Evolutionary conservation across 257 asterid species (phyloP), one percentile per base, ranked within the genome.

Genomic region (Sherardia arvensis): DNA sequence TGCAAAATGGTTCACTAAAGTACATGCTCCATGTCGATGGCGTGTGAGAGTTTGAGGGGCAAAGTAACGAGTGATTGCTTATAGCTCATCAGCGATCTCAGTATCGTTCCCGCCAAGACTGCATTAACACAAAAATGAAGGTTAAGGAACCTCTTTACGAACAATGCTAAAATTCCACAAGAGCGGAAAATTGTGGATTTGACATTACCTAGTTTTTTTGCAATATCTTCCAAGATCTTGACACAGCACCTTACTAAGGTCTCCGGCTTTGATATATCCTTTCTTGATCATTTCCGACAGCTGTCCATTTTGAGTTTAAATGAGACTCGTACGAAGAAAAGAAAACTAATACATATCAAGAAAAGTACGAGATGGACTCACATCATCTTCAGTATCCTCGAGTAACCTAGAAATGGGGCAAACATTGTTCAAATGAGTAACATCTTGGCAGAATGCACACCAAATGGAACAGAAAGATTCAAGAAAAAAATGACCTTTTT

Each of bases 381-480:
- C 96, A 87, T 84, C 90, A 79, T 88, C 98, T 88, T 91, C 98
- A 67, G 86, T 84, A 73, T 86, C 92, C 76, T 91, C 98, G 1
- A 91, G 96, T 79, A 91, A 84, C 88, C 98, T 91, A 69, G 59
- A 47, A 47, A 69, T 15, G 48, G 6, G 65, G 66, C 17, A 59
- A 69, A 71, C 4, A 51, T 21, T 36, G 60, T 70, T 6, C 28
- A 43, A 34, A 53, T 22, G 66, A 58, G 27, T 28, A 38, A 49
- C 43, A 53, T 26, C 33, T n/a, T 25, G 4, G 22, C 48, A 54
- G 25, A 67, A 59, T 59, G 66, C 32, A 9, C 25, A 20, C 30
- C 49, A 17, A 17, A 38, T 23, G n/a, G 30, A 29, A 32, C 12
- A 25, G 26, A 53, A 54, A 71, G 51, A n/a, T 57, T 27, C 59